Percentiles rank a stretch among this genome's conserved stretches.
Conservation (phyloP, 1,139 yeast genomes). For the Zygosaccharomyces sapae region DNA sequence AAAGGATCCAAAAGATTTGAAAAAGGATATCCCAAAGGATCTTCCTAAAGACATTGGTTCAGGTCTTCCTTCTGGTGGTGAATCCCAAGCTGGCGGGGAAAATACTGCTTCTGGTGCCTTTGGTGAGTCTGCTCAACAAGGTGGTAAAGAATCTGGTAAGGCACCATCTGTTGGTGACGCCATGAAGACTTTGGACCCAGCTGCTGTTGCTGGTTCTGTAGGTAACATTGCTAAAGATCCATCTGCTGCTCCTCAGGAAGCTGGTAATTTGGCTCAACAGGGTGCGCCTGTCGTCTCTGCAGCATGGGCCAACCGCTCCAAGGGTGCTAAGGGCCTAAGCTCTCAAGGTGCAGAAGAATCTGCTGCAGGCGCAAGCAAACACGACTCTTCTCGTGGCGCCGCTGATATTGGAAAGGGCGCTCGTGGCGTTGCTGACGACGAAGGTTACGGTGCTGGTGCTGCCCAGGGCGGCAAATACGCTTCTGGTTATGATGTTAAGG, state of each 20-base stretch:
- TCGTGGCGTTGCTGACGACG: neutral
- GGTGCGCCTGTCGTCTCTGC: conserved; percentile 10
- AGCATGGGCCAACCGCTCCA: neutral
- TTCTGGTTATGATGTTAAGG: too few relatives aligned
- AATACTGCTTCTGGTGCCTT: neutral
- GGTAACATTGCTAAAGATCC: conserved; percentile 1
- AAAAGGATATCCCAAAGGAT: neutral
- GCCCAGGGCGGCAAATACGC: neutral
- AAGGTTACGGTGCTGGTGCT: neutral
- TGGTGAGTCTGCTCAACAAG: neutral
- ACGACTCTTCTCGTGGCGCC: neutral
- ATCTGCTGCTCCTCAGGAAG: conserved; percentile 1
- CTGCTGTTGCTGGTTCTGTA: conserved; percentile 3
- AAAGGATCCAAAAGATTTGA: neutral
- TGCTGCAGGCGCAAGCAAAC: neutral
- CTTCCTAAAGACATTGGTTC: neutral
- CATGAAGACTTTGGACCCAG: conserved; percentile 5
- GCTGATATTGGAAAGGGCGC: too few relatives aligned
- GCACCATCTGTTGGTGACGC: neutral
- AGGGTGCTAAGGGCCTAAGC: too few relatives aligned
- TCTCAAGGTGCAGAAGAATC: too few relatives aligned
- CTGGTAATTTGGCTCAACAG: neutral
- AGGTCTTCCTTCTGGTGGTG: neutral
- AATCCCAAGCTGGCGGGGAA: neutral
- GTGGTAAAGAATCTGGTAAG: neutral